Conservation (phyloP, 2,329 filamentous ascomycete genomes). For the Penicillium oxalicum region DNA sequence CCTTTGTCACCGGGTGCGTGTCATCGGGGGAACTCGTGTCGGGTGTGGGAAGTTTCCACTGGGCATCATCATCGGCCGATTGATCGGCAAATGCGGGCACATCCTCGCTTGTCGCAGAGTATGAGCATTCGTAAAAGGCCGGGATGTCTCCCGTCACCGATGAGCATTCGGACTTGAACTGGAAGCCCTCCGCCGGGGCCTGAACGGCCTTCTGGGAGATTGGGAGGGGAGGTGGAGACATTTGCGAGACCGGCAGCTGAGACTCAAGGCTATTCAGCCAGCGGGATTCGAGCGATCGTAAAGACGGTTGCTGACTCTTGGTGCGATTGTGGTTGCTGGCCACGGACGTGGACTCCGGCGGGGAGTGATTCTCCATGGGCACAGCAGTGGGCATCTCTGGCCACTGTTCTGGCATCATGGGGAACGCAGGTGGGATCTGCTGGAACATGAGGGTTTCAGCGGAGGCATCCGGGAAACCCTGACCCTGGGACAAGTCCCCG, state of each 20-base stretch:
- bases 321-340: conserved; percentile 17
- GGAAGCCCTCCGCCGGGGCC: conserved; percentile 24
- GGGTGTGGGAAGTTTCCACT: conserved; percentile 27
- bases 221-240: conserved; percentile 20
- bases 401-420: conserved; percentile 27
- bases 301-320: conserved; percentile 21
- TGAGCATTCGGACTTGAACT: conserved; percentile 33
- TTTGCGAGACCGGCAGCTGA: conserved; percentile 27
- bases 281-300: conserved; percentile 29
- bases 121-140: conserved; percentile 30
- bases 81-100: conserved; percentile 25
- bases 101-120: conserved; percentile 29
- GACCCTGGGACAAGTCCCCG: conserved; percentile 25
- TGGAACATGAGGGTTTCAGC: conserved; percentile 29
- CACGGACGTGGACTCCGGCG: conserved; percentile 12
- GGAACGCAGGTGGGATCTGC: conserved; percentile 26
- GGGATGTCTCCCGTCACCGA: conserved; percentile 33
- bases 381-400: conserved; percentile 16
- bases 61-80: conserved; percentile 25
- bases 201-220: conserved; percentile 17
- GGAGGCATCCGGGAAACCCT: conserved; percentile 26
- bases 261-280: conserved; percentile 32
- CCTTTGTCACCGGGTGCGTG: conserved; percentile 22
- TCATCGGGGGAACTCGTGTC: conserved; percentile 21
- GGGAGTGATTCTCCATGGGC: conserved; percentile 13